Evolutionary conservation across 1,284 basidiomycete genomes (phyloP), one percentile per base, ranked within the genome.

Genomic region (Mycosarcoma mackinlayi): DNA sequence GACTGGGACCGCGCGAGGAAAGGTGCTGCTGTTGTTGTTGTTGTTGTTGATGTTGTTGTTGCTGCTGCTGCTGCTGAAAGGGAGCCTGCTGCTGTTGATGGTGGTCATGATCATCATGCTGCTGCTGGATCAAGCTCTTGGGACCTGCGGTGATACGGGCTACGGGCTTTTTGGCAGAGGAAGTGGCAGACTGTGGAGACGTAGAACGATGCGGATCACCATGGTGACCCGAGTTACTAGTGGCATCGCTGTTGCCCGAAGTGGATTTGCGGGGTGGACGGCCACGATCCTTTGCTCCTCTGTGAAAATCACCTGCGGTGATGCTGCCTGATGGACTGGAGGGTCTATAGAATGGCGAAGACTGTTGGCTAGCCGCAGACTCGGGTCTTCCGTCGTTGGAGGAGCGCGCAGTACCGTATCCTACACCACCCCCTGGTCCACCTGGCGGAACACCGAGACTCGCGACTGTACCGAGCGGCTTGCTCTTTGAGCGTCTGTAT

Each of bases 301-400:
- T 41, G 8, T 61, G 51, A 28, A 77, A 77, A 19, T 66, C 73
- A 14, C 63, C 73, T 0, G 75, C 75, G 8, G 50, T 74, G 37
- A 74, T 76, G n/a, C 51, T 60, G 18, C 57, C 61, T 9, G 62
- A 65, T 11, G 68, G 63, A 33, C 56, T 58, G 21, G 60, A 18
- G 27, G 67, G 60, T 2, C 67, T 42, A 24, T 59, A 56, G 23
- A 58, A 68, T 0, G 64, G 65, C 28, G 56, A 54, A 8, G 44
- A 47, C 11, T 48, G 42, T 4, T 25, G 18, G 2, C 30, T 40
- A 18, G 27, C 25, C 8, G 55, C 48, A 9, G 61, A 51, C 34
- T 77, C 75, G 2, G 67, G 76, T 23, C 76, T 48, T 16, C 77
- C 77, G 47, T 79, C 77, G 45, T 78, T 79, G 38, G 60, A 68